These are phyloP conservation scores for Waltiozyma sp. DNA, from an alignment of 1,139 yeast genomes.

Conservation along the genomic window DNA sequence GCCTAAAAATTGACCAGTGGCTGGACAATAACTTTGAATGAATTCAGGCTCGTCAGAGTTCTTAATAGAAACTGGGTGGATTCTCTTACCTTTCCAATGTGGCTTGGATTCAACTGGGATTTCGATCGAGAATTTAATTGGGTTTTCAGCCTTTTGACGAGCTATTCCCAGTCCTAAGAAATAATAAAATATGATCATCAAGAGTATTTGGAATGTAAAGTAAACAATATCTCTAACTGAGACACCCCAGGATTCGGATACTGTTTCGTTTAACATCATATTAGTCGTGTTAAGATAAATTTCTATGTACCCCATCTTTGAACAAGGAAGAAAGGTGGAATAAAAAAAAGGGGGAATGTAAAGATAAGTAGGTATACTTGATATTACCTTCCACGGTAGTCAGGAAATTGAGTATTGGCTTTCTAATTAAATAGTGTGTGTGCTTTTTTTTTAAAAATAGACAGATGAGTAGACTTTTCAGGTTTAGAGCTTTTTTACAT, in stretches of 20 bases:
- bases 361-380: no score
- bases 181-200: no score
- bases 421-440: no score
- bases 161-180: slow-evolving; percentile 14
- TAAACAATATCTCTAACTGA: slow-evolving; percentile 11
- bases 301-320: slow-evolving; percentile 10
- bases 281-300: slow-evolving; percentile 14
- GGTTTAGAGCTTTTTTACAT: no score
- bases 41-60: slow-evolving; percentile 46
- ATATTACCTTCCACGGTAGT: no score
- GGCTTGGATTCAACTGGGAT: slow-evolving; percentile 80
- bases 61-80: slow-evolving; percentile 37
- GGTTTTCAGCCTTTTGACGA: slow-evolving; percentile 20
- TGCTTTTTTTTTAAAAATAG: no score
- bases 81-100: slow-evolving; percentile 85
- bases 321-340: not conserved
- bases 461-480: no score
- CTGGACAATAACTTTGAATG: slow-evolving; percentile 88
- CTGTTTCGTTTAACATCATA: slow-evolving; percentile 13
- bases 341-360: no score
- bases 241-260: slow-evolving; percentile 12
- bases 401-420: no score
- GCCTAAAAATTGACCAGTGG: slow-evolving; percentile 85
- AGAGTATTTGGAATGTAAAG: slow-evolving; percentile 4
- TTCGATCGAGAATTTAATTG: slow-evolving; percentile 40